Evolutionary conservation across 768 basidiomycete genomes (phyloP).

Genomic region (Collybia nuda): DNA sequence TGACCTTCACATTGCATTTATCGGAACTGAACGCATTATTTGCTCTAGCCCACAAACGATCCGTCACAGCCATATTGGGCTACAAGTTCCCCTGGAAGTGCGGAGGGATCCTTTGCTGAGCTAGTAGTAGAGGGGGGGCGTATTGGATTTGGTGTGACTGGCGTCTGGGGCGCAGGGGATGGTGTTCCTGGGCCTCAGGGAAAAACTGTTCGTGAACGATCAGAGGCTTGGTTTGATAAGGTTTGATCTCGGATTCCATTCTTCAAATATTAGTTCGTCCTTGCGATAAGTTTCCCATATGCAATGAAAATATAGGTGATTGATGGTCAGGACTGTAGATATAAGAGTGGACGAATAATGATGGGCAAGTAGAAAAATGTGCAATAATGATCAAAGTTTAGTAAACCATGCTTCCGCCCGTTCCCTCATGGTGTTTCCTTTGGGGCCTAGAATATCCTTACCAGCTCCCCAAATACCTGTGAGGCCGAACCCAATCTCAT

Average conservation of each 20-base stretch:
- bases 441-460: conserved; percentile 8
- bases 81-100: background rate
- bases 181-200: no score
- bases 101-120: background rate
- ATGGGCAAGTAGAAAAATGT: no score
- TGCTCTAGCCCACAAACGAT: conserved; percentile 12
- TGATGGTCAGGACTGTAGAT: no score
- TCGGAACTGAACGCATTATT: background rate
- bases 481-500: conserved; percentile 14
- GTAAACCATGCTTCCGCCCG: conserved; percentile 17
- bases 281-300: no score
- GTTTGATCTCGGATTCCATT: no score
- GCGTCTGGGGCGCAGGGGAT: background rate
- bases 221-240: no score
- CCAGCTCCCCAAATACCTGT: conserved; percentile 21
- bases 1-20: background rate
- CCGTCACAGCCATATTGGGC: conserved; percentile 15
- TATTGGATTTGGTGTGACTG: background rate
- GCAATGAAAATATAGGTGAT: no score
- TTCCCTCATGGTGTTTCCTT: conserved; percentile 15
- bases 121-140: background rate
- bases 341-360: no score
- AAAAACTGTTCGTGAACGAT: no score
- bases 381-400: no score
- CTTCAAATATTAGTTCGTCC: no score